phyloP scores from a whole-genome alignment of 192 early-diverging fungal species.

The Backusella parvicylindrica region DNA sequence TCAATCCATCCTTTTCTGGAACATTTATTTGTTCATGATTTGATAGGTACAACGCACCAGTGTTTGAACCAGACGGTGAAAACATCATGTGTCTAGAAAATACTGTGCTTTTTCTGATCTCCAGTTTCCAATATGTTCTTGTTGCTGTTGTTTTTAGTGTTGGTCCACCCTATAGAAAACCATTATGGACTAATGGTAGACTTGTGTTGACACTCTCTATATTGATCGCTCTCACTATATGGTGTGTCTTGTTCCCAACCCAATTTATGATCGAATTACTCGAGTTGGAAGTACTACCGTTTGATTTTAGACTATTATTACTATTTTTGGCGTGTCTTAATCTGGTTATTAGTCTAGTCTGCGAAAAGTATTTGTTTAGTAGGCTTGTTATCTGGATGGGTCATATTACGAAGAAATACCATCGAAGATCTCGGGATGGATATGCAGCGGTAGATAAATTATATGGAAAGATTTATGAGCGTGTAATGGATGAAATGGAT shows the following conservation, averaged over 20 bases:
- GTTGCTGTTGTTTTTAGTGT: conserved; percentile 90
- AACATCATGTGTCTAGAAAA: conserved; percentile 85
- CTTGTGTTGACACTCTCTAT: conserved; percentile 62
- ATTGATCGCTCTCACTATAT: conserved; percentile 46
- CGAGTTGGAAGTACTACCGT: conserved; percentile 63
- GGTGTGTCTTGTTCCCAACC: conserved; percentile 53
- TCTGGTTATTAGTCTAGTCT: conserved; percentile 42
- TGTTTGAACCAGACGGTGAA: conserved; percentile 61
- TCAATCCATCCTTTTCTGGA: not conserved
- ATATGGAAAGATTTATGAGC: conserved; percentile 10
- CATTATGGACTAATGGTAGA: conserved; percentile 86
- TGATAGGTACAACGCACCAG: conserved; percentile 47
- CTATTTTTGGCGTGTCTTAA: conserved; percentile 59
- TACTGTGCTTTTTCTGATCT: conserved; percentile 85
- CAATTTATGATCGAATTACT: conserved; percentile 50
- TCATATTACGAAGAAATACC: not conserved
- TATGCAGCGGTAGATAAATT: conserved; percentile 7
- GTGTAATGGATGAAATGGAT: conserved; percentile 17
- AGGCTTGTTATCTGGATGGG: conserved; percentile 2
- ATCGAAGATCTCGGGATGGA: not conserved
- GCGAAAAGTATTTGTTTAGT: conserved; percentile 46
- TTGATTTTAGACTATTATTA: conserved; percentile 56
- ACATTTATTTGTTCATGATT: not conserved
- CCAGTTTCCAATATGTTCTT: conserved; percentile 91
- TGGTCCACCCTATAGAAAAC: conserved; percentile 93